Conservation (phyloP, 139 green algal species). For the Eudorina sp. region DNA sequence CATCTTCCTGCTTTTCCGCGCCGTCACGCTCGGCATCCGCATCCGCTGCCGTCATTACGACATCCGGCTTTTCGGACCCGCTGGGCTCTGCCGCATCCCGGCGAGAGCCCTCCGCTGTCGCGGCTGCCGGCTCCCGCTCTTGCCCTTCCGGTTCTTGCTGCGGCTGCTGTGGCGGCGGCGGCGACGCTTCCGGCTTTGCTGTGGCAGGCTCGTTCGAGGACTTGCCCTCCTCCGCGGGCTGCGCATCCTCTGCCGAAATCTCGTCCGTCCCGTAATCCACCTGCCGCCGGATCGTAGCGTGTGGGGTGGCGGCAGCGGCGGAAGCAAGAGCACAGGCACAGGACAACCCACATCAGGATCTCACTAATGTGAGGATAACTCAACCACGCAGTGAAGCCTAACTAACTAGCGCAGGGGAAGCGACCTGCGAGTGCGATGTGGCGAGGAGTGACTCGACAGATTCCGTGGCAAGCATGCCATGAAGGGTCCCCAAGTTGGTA, state of each 20-base stretch:
- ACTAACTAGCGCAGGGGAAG: too few relatives aligned
- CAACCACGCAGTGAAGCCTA: too few relatives aligned
- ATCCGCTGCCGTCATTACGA: neutral
- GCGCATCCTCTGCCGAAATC: neutral
- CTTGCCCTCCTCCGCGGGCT: neutral
- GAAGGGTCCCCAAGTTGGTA: too few relatives aligned
- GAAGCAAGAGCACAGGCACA: too few relatives aligned
- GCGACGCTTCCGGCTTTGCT: neutral
- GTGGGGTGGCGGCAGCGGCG: too few relatives aligned
- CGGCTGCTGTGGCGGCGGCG: neutral
- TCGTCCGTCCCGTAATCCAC: constrained; percentile 41
- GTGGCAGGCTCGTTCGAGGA: neutral
- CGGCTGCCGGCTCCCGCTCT: neutral
- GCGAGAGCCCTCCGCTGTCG: neutral
- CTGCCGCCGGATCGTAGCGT: too few relatives aligned
- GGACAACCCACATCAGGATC: too few relatives aligned
- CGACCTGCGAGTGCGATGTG: too few relatives aligned
- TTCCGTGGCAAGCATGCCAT: too few relatives aligned
- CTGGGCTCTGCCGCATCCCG: neutral
- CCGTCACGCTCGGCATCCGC: neutral
- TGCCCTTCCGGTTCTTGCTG: neutral
- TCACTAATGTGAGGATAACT: too few relatives aligned
- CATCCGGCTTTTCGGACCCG: neutral
- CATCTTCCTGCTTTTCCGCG: neutral
- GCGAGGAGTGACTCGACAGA: too few relatives aligned